A percentile compares a stretch with the other conserved stretches of the same genome.
phyloP scores from a whole-genome alignment of 2,329 filamentous ascomycete species.

The Pseudogymnoascus sp. region DNA sequence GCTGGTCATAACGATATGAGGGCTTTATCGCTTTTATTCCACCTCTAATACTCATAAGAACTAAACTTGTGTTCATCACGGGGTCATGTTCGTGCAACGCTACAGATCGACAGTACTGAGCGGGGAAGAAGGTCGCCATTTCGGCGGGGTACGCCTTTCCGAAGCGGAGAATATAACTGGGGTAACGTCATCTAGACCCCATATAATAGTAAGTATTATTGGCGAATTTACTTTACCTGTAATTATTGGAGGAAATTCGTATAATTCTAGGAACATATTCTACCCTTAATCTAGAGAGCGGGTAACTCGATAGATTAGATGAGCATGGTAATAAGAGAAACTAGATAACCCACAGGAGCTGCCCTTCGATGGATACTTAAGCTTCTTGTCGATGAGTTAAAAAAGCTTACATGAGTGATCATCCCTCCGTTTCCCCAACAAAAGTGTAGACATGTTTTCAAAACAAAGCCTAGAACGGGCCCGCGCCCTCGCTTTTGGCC shows the following conservation, averaged over 20 bases:
- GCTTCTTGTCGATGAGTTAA: conserved; percentile 11
- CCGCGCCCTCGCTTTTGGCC: conserved; percentile 22
- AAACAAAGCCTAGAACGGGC: conserved; percentile 22
- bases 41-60: conserved; percentile 8
- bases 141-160: conserved; percentile 8
- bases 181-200: background rate
- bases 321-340: conserved; percentile 10
- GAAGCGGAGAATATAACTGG: background rate
- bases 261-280: background rate
- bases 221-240: conserved; percentile 9
- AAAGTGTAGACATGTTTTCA: conserved; percentile 27
- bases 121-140: conserved; percentile 1
- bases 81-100: background rate
- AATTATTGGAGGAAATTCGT: conserved; percentile 18
- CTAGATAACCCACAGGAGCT: background rate
- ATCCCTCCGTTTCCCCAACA: background rate
- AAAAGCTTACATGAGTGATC: conserved; percentile 3
- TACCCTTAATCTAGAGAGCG: conserved; percentile 9
- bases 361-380: conserved; percentile 6
- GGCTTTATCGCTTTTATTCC: conserved; percentile 10
- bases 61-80: background rate
- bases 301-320: conserved; percentile 12
- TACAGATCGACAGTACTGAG: background rate
- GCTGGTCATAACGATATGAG: background rate
- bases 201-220: conserved; percentile 1